A percentile compares a stretch with the other conserved stretches of the same genome.
Conservation (phyloP, 129 eudicot species). For the Flaveria brownii region DNA sequence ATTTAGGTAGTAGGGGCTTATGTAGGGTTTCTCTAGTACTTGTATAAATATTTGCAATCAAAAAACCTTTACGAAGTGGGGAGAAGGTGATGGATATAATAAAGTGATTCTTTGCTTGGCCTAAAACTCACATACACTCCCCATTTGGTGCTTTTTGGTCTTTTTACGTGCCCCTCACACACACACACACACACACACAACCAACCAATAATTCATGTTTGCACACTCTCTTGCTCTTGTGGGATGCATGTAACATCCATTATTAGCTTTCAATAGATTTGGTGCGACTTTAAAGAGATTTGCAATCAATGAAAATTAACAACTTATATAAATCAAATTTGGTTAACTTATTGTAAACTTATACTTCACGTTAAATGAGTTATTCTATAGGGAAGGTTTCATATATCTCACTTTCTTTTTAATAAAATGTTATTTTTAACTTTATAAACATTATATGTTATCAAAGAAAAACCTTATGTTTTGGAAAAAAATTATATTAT, state of each 20-base stretch:
- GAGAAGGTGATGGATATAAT: conserved; percentile 28
- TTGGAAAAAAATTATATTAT: too few relatives aligned
- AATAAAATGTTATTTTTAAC: too few relatives aligned
- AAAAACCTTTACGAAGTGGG: conserved; percentile 18
- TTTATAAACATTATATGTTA: too few relatives aligned
- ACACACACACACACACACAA: conserved; percentile 38
- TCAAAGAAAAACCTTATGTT: too few relatives aligned
- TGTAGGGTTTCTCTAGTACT: neutral
- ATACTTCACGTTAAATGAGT: too few relatives aligned
- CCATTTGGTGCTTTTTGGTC: conserved; percentile 28
- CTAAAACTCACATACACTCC: conserved; percentile 30
- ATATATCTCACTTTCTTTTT: too few relatives aligned
- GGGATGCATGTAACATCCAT: conserved; percentile 35
- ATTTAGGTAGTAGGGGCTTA: too few relatives aligned
- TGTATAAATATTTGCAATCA: neutral
- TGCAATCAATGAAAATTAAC: neutral
- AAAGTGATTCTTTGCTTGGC: conserved; percentile 40
- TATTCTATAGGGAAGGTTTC: too few relatives aligned
- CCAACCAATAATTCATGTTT: conserved; percentile 31
- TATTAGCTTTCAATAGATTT: conserved; percentile 22
- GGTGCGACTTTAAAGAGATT: neutral
- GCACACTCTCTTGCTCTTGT: conserved; percentile 33
- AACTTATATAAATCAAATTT: neutral
- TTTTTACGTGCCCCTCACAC: conserved; percentile 42
- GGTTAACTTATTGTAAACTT: too few relatives aligned